Evolutionary conservation across 1,139 yeast genomes (phyloP), one percentile per base, ranked within the genome.

Genomic region (Pichia sp.): DNA sequence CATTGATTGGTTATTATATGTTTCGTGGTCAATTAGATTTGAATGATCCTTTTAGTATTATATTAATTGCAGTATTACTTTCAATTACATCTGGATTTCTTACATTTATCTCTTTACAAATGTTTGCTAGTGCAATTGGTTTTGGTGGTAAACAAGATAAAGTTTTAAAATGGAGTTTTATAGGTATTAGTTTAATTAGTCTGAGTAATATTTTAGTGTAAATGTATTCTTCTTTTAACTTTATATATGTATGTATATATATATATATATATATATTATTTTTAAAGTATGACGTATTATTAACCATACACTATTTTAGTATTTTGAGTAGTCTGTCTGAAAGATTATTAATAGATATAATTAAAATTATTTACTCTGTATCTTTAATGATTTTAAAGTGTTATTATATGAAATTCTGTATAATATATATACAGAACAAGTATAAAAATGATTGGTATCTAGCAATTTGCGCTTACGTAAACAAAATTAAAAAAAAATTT

Each of bases 1-100:
- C 97, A 0, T 56, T 83, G 1, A 55, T 84, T 1, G 97, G 96
- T 0, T 76, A 75, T 64, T 55, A 74, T 3, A 70, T 86, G 44
- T 73, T 86, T 55, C 64, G 68, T 9, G 60, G 71, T 25, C 58
- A 61, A 5, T 62, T 73, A 52, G 56, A 56, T 27, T 44, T 51
- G 48, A 43, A 54, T 25, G 49, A 52, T 33, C 45, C 46, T 2
- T 48, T 45, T 28, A 50, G 43, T 25, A 39, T 48, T 18, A 63
- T 70, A 43, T 64, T 78, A 1, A 83, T 84, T 65, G 95, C 94
- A 0, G 57, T 76, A 0, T 66, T 87, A 28, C 75, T 90, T 63
- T 78, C 88, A 10, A 64, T 84, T 2, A 88, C 97, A 1, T 76
- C 94, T 40, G 97, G 97, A 1, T 90, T 90, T 61, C 70, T 90